Evolutionary conservation across 208 protist species (phyloP).

Genomic region (Trypanosoma caninum): DNA sequence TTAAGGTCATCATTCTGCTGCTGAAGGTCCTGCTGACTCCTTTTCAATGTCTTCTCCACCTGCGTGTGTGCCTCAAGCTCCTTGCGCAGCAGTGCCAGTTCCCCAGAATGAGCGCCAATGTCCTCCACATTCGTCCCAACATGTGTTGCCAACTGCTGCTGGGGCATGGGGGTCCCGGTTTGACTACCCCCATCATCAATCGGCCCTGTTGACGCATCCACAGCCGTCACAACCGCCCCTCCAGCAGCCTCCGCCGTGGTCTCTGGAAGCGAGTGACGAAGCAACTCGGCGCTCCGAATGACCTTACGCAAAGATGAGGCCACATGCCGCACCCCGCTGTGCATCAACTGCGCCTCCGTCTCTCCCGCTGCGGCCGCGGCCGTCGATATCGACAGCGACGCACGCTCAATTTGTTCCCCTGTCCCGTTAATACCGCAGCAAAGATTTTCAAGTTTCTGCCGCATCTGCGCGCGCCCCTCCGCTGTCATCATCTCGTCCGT

Average conservation of each 20-base stretch:
- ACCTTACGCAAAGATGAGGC: constrained; percentile 18
- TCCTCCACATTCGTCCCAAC: neutral
- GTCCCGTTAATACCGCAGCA: constrained; percentile 4
- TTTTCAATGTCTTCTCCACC: constrained; percentile 19
- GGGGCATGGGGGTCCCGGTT: neutral
- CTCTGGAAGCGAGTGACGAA: constrained; percentile 14
- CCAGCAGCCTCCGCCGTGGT: neutral
- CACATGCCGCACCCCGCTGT: constrained; percentile 16
- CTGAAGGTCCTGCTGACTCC: constrained; percentile 9
- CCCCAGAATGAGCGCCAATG: neutral
- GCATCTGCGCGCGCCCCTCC: neutral
- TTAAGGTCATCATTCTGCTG: constrained; percentile 13
- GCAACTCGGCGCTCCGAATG: constrained; percentile 17
- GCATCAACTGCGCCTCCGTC: constrained; percentile 10
- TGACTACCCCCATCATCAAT: neutral
- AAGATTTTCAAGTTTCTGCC: constrained; percentile 8
- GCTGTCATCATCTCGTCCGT: neutral
- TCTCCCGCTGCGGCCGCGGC: neutral
- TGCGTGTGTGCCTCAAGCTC: constrained; percentile 13
- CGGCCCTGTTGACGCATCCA: neutral
- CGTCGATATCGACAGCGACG: neutral
- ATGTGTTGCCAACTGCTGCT: neutral
- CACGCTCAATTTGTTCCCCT: constrained; percentile 23
- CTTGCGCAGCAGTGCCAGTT: constrained; percentile 7
- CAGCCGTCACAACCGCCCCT: neutral